Percentiles rank a stretch among this genome's conserved stretches.
Conservation (phyloP, 1,284 basidiomycete species). For the Inonotus obliquus region DNA sequence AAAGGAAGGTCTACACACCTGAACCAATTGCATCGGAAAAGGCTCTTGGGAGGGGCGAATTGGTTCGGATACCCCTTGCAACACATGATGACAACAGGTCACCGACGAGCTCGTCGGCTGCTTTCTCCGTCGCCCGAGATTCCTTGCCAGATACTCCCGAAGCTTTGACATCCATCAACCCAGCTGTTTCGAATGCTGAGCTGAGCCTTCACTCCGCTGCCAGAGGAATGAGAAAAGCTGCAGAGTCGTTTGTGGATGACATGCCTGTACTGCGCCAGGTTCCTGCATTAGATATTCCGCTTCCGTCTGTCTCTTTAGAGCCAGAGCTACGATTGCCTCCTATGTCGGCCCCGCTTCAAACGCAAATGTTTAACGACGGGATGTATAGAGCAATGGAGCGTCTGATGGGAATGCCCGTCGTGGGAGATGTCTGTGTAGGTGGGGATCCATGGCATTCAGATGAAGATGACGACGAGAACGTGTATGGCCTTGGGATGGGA, state of each 20-base stretch:
- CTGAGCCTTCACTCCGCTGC: not conserved
- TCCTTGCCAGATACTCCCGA: not conserved
- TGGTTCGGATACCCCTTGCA: not conserved
- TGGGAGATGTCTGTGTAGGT: slow-evolving; percentile 4
- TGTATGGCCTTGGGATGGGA: slow-evolving; percentile 40
- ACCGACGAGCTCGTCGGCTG: not conserved
- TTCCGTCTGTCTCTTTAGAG: not conserved
- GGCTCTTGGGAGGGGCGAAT: not conserved
- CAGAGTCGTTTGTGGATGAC: not conserved
- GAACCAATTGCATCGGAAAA: not conserved
- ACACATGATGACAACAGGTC: not conserved
- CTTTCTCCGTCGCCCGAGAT: not conserved
- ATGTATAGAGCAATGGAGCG: not conserved
- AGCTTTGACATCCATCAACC: not conserved
- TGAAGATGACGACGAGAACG: slow-evolving; percentile 38
- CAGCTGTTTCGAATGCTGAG: not conserved
- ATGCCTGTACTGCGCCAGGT: no score
- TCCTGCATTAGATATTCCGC: not conserved
- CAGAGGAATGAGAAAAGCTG: not conserved
- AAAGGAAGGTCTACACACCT: not conserved
- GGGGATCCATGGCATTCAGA: slow-evolving; percentile 23
- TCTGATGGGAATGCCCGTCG: not conserved
- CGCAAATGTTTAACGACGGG: not conserved
- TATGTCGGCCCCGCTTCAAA: not conserved
- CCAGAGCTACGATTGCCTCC: not conserved